Percentiles rank a stretch among this genome's conserved stretches.
Evolutionary conservation across 305 asterid species (phyloP).

Genomic region (Fraxinus latifolia): DNA sequence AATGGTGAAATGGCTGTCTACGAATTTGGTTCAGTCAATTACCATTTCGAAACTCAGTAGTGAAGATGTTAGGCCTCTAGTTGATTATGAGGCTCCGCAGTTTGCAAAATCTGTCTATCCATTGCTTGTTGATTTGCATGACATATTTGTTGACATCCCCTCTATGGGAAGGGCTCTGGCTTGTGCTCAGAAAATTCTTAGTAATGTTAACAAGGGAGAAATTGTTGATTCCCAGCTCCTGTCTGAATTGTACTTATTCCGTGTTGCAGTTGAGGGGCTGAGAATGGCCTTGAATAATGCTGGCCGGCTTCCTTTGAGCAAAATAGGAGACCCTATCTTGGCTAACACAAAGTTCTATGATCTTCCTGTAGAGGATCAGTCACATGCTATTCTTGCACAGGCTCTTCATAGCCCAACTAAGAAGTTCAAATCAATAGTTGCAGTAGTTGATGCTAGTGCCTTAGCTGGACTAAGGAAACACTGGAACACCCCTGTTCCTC

Average conservation of each 20-base stretch:
- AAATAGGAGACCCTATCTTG: slow-evolving; percentile 19
- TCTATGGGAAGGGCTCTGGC: slow-evolving; percentile 69
- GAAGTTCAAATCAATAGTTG: slow-evolving; percentile 65
- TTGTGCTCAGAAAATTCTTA: slow-evolving; percentile 72
- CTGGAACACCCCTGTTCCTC: slow-evolving; percentile 64
- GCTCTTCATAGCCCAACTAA: slow-evolving; percentile 70
- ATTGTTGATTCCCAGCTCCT: slow-evolving; percentile 47
- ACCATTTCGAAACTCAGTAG: slow-evolving; percentile 27
- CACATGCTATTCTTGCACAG: slow-evolving; percentile 79
- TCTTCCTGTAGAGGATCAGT: slow-evolving; percentile 68
- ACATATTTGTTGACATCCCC: slow-evolving; percentile 60
- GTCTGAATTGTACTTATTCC: slow-evolving; percentile 70
- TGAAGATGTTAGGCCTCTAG: slow-evolving; percentile 35
- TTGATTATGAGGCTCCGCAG: slow-evolving; percentile 69
- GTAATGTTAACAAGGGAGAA: slow-evolving; percentile 64
- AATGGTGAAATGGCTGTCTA: slow-evolving; percentile 53
- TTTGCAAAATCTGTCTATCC: slow-evolving; percentile 72
- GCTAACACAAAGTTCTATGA: slow-evolving; percentile 43
- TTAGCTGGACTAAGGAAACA: slow-evolving; percentile 79
- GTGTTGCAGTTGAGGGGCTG: slow-evolving; percentile 79
- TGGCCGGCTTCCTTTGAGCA: slow-evolving; percentile 47
- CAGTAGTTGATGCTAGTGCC: slow-evolving; percentile 74
- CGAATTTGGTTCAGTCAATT: slow-evolving; percentile 37
- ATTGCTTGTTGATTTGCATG: slow-evolving; percentile 68
- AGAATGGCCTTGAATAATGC: slow-evolving; percentile 77